Base-by-base conservation (phyloP, 1,139 yeast species). In the Pichia cactophila region DNA sequence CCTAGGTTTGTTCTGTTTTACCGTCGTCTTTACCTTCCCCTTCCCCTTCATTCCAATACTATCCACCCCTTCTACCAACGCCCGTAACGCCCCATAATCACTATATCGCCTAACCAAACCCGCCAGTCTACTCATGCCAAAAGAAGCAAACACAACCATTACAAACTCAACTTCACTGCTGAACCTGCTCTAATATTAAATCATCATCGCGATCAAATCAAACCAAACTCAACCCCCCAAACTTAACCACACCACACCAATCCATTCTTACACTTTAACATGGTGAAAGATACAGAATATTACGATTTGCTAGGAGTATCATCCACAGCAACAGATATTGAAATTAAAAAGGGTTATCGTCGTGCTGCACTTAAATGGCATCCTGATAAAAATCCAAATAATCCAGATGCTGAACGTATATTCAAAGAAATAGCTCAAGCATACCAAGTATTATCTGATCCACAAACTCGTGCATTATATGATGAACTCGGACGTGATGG, bases 361-460 rank as follows among this genome's bases (percentile, higher is more conserved):
- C 85, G 84, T 66, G 82, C 83, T 62, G 97, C 97, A 9, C 83
- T 92, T 64, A 74, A 71, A 51, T 84, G 89, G 55, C 98, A 94
- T 66, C 98, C 98, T 0, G 98, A 92, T 67, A 94, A 92, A 70
- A 89, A 92, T 61, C 97, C 97, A 9, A 80, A 83, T 59, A 86
- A 84, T 60, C 90, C 92, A 7, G 71, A 72, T 31, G 96, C 97
- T 5, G 90, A 90, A 43, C 69, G 73, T 17, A 59, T 61, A 48
- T 66, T 66, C 50, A 64, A 79, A 60, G 80, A 75, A 54, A 80
- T 81, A 26, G 83, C 84, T 8, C 88, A 85, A 62, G 95, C 94
- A 2, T 86, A 85, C 62, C 94, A 85, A 64, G 95, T 90, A 1
- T 71, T 90, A 55, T 80, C 89, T 56, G 94, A 87, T 64, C 81